Percentiles rank a stretch among this genome's conserved stretches.
These are phyloP conservation scores for Moesziomyces aphidis DNA, from an alignment of 1,284 basidiomycete species.

Conservation along the genomic window DNA sequence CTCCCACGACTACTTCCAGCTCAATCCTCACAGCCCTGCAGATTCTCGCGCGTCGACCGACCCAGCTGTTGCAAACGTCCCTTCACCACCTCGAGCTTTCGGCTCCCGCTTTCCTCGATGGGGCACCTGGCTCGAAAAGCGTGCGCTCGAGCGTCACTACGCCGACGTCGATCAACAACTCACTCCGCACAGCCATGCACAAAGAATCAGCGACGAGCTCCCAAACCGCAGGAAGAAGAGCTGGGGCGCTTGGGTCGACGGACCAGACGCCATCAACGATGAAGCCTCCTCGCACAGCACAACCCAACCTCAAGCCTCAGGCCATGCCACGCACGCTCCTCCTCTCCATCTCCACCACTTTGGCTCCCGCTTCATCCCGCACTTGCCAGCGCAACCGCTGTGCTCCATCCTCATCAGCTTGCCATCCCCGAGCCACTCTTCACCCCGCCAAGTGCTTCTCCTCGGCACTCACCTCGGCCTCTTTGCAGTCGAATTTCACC, in stretches of 20 bases:
- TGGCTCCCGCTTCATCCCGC: constrained; percentile 55
- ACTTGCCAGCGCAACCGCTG: constrained; percentile 50
- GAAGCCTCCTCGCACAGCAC: neutral
- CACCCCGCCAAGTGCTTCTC: constrained; percentile 22
- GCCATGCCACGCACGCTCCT: constrained; percentile 9
- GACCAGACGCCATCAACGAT: constrained; percentile 42
- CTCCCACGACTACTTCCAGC: constrained; percentile 17
- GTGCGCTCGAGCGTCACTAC: constrained; percentile 50
- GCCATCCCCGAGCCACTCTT: neutral
- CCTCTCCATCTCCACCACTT: constrained; percentile 45
- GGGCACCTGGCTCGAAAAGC: constrained; percentile 51
- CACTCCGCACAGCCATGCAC: neutral
- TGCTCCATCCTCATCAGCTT: constrained; percentile 46
- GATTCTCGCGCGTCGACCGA: neutral
- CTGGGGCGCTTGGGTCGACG: constrained; percentile 49
- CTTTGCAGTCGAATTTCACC: constrained; percentile 33
- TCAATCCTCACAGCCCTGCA: neutral
- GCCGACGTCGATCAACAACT: constrained; percentile 26
- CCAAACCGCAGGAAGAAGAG: constrained; percentile 38
- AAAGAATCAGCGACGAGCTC: neutral
- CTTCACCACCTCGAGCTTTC: constrained; percentile 10
- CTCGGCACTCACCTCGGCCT: constrained; percentile 49
- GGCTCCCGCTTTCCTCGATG: constrained; percentile 48
- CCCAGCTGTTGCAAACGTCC: neutral
- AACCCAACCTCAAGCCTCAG: neutral